Percentiles rank a stretch among this genome's conserved stretches.
These are phyloP conservation scores for Talaromyces thailandensis DNA, from an alignment of 495 filamentous ascomycete genomes.

Conservation along the genomic window DNA sequence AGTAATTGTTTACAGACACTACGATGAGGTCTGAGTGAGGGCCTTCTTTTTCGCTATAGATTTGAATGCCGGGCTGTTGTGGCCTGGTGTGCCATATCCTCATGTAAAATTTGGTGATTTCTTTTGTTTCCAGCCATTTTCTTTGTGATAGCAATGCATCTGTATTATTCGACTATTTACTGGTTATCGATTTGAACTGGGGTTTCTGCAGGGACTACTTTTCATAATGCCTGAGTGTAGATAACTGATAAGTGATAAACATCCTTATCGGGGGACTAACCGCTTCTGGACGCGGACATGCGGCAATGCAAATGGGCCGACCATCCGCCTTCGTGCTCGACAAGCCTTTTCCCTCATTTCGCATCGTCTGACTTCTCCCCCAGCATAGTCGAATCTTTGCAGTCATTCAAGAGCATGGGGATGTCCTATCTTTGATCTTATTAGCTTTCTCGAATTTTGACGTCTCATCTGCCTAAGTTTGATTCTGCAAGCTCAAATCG, in stretches of 20 bases:
- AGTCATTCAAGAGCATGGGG: not conserved
- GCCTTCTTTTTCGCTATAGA: not conserved
- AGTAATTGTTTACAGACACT: slow-evolving; percentile 22
- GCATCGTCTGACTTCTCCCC: not conserved
- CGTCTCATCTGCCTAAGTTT: not conserved
- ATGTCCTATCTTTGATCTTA: not conserved
- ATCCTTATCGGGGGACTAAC: not conserved
- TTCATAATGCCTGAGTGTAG: not conserved
- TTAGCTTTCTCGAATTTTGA: not conserved
- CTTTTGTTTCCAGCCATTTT: slow-evolving; percentile 6
- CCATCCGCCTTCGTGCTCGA: not conserved
- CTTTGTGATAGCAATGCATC: slow-evolving; percentile 4
- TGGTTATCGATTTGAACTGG: too few relatives aligned
- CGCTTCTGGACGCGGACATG: not conserved
- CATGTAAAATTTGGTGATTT: slow-evolving; percentile 6
- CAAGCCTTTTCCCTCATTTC: not conserved
- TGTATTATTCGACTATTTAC: not conserved
- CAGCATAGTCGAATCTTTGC: not conserved
- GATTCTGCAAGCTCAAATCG: not conserved
- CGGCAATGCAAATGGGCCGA: not conserved
- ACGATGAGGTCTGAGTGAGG: not conserved
- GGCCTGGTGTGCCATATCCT: slow-evolving; percentile 1
- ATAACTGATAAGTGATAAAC: not conserved
- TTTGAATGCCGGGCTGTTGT: not conserved
- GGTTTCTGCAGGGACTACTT: not conserved